Evolutionary conservation across 352 stramenopile species (phyloP).

Genomic region (Phytopythium aichiense): DNA sequence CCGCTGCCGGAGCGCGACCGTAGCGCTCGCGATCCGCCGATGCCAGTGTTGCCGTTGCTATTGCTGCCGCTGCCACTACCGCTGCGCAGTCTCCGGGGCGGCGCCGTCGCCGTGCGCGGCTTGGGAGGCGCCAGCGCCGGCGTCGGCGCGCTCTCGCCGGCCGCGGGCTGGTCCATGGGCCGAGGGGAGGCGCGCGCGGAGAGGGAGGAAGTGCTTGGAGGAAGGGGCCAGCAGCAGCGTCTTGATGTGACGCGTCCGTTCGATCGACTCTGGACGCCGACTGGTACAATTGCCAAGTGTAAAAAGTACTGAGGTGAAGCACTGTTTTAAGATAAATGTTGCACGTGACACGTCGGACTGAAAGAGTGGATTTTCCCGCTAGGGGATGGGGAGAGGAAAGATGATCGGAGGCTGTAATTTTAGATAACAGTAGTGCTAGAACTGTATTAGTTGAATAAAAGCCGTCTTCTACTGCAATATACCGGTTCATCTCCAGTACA

Average conservation of each 20-base stretch:
- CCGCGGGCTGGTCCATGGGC: neutral
- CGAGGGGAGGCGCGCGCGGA: no score
- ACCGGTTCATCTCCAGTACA: no score
- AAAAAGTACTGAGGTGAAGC: neutral
- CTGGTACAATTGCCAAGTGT: no score
- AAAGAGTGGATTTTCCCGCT: neutral
- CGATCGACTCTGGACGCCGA: no score
- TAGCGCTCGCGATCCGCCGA: constrained; percentile 12
- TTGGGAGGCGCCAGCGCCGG: constrained; percentile 27
- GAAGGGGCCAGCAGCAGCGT: no score
- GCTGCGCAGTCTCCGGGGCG: constrained; percentile 44
- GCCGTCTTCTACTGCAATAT: no score
- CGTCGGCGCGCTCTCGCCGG: constrained; percentile 6
- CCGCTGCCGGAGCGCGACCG: constrained; percentile 21
- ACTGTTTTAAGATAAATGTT: neutral
- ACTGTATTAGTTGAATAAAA: neutral
- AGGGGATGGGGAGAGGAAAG: neutral
- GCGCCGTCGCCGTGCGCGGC: constrained; percentile 21
- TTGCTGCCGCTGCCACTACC: constrained; percentile 50
- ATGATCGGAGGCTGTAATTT: neutral
- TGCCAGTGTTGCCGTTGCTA: constrained; percentile 9
- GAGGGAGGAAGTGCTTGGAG: no score
- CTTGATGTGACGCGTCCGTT: neutral
- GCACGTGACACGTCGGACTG: no score
- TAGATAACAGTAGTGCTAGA: neutral